Percentiles rank a stretch among this genome's conserved stretches.
Conservation (phyloP, 192 early-diverging fungal genomes). For the Backusella westeae region DNA sequence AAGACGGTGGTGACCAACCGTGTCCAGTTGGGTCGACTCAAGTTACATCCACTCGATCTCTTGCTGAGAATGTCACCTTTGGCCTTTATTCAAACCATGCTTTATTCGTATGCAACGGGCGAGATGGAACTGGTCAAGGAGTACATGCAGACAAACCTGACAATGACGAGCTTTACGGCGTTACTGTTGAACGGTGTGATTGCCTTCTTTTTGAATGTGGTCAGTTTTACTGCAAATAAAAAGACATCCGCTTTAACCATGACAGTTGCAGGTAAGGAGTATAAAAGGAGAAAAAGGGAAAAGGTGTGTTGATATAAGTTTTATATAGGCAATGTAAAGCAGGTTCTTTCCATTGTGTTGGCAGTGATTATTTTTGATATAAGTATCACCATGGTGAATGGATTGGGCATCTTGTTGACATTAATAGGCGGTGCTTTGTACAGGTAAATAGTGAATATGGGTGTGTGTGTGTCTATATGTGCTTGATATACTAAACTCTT, state of each 20-base stretch:
- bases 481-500: too few relatives aligned
- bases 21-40: conserved; percentile 74
- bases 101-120: conserved; percentile 62
- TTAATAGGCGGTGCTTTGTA: conserved; percentile 59
- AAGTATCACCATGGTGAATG: conserved; percentile 55
- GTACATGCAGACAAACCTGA: conserved; percentile 46
- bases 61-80: conserved; percentile 77
- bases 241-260: conserved; percentile 83
- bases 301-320: background rate
- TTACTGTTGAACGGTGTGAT: conserved; percentile 75
- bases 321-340: conserved; percentile 53
- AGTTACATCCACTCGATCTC: conserved; percentile 79
- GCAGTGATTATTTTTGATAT: conserved; percentile 60
- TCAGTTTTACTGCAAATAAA: conserved; percentile 84
- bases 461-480: too few relatives aligned
- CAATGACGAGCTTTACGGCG: conserved; percentile 43
- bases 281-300: background rate
- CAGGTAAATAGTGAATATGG: conserved; percentile 30
- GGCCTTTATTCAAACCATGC: conserved; percentile 70
- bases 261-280: conserved; percentile 57
- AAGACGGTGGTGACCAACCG: conserved; percentile 87
- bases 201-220: conserved; percentile 87
- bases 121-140: conserved; percentile 50
- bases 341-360: conserved; percentile 65
- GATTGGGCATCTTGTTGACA: conserved; percentile 59